Conservation (phyloP, 1,284 basidiomycete species). For the Melanopsichium pennsylvanicum region DNA sequence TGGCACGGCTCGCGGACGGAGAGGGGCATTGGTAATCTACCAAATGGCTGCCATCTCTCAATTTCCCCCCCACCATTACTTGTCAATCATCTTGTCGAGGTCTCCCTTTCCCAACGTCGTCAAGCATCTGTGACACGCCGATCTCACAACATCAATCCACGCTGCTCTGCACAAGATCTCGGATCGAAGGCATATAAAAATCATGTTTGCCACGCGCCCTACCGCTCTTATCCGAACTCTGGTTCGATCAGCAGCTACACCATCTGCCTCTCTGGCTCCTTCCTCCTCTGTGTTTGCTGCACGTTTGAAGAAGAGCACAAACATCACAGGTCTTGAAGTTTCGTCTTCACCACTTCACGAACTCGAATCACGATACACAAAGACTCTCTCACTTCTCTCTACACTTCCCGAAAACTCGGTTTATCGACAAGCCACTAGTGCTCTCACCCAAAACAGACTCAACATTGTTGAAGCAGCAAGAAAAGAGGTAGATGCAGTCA, state of each 20-base stretch:
- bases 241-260: slow-evolving; percentile 22
- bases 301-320: slow-evolving; percentile 71
- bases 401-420: slow-evolving; percentile 80
- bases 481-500: slow-evolving; percentile 69
- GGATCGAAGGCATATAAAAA: too few species aligned
- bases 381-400: slow-evolving; percentile 77
- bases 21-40: too few species aligned
- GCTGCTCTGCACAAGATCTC: neutral
- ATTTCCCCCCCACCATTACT: too few species aligned
- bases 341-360: slow-evolving; percentile 82
- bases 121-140: too few species aligned
- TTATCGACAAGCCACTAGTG: slow-evolving; percentile 89
- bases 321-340: slow-evolving; percentile 73
- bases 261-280: slow-evolving; percentile 20
- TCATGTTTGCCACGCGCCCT: slow-evolving; percentile 29
- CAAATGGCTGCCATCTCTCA: too few species aligned
- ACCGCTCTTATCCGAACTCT: neutral
- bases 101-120: too few species aligned
- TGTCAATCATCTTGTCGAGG: too few species aligned
- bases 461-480: slow-evolving; percentile 70
- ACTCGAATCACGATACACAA: slow-evolving; percentile 78
- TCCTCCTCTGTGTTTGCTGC: slow-evolving; percentile 10
- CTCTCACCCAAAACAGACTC: slow-evolving; percentile 84
- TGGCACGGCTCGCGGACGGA: neutral
- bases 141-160: neutral